Evolutionary conservation across 1,139 yeast genomes (phyloP), one percentile per base, ranked within the genome.

Genomic region (Scheffersomyces stambukii): DNA sequence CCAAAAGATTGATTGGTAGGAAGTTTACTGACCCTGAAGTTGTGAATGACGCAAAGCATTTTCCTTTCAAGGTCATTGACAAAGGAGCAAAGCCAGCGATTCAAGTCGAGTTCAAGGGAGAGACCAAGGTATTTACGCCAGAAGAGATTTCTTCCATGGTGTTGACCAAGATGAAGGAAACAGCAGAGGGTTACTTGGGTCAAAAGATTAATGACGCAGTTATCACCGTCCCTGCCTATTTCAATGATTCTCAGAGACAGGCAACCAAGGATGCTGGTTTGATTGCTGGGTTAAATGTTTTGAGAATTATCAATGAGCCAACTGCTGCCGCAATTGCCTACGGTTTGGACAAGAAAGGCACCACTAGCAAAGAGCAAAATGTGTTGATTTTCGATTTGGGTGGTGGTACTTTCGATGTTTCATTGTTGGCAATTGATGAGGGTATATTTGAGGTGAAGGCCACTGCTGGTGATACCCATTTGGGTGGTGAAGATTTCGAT

Each of bases 321-420:
- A 73, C 79, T 35, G 79, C 79, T 23, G 79, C 79, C 39, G 79
- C 79, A 41, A 72, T 73, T 54, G 79, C 79, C 35, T 73, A 73
- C 53, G 79, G 79, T 54, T 65, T 73, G 48, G 81, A 77, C 61
- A 82, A 38, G 24, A 37, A 37, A 26, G 38, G 37, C 11, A 25
- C 38, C n/a, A 33, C 28, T 27, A 32, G 37, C 27, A n/a, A n/a
- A n/a, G 70, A 64, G 68, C 85, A 85, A 71, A 81, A 85, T 57
- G 93, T 88, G 35, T 75, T 88, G 55, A 86, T 88, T 52, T 88
- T 86, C 65, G 96, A 88, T 65, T 75, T 88, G 56, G 96, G 96
- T 77, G 96, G 96, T 72, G 96, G 96, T 75, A 88, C 96, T 53
- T 88, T 88, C 64, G 96, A 88, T 83, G 96, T 88, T 35, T 88